Base-by-base conservation (phyloP, 2,329 filamentous ascomycete species). In the Zymoseptoria passerinii region DNA sequence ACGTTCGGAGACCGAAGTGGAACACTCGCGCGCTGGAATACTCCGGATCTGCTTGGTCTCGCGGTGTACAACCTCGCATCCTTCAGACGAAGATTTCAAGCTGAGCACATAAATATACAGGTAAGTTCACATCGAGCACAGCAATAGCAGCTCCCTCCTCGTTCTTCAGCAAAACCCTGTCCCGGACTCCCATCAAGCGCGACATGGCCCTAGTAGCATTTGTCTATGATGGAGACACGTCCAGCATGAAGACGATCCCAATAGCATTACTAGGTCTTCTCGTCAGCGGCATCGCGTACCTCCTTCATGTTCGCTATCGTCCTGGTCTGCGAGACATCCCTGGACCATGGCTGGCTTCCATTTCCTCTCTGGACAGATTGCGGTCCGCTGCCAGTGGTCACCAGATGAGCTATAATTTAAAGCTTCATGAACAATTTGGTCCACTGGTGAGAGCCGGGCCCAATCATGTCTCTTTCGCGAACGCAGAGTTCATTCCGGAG, bases 301-400 rank as follows among this genome's bases (percentile, higher is more conserved):
- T 58, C 28, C 20, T 61, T 19, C 35, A 48, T 35, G 61, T 59
- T 20, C 58, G 56, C 23, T 65, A 59, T 53, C 62, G 62, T 6
- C 55, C 61, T 10, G 65, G 65, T n/a, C 61, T 68, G 4, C 58
- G 72, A 52, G 72, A 75, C 55, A 76, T 83, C 5, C 81, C 81
- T 0, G 73, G 75, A 4, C 80, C 81, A 1, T 74, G 77, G n/a
- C 70, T 77, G 0, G 80, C 81, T 1, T 74, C 75, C 7, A 84
- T 89, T 70, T 81, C 82, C 18, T 55, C 63, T 51, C 58, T 66
- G 18, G 63, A 65, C 48, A 55, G 61, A 23, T 48, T 68, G 50
- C 63, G 59, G 53, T 86, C 87, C 63, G 72, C 89, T 23, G 91
- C 87, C 86, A 77, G 89, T 10, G 71, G 90, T 80, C 86, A 4